These are phyloP conservation scores for Harrya chromipes DNA, from an alignment of 768 basidiomycete genomes.

Conservation along the genomic window DNA sequence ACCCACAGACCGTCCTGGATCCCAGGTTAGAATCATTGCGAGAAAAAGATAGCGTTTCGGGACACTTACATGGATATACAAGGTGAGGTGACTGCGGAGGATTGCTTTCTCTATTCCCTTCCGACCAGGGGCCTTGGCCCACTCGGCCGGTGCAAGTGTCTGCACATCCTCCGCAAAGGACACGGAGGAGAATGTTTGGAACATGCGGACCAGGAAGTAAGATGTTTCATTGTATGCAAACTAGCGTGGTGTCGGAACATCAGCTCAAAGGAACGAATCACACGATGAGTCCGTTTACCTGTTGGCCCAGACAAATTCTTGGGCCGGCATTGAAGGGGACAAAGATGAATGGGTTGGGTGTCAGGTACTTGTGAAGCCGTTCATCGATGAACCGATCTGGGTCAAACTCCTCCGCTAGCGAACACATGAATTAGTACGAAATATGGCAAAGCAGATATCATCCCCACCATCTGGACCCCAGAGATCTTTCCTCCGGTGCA, in stretches of 20 bases:
- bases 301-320: conserved; percentile 38
- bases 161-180: conserved; percentile 45
- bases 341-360: conserved; percentile 52
- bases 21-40: background rate
- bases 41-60: background rate
- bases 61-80: conserved; percentile 43
- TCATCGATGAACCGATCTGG: conserved; percentile 68
- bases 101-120: conserved; percentile 48
- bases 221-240: conserved; percentile 68
- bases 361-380: conserved; percentile 52
- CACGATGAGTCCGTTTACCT: conserved; percentile 23
- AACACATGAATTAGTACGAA: background rate
- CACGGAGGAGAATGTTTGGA: conserved; percentile 52
- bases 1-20: conserved; percentile 26
- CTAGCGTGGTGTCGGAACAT: conserved; percentile 28
- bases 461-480: conserved; percentile 53
- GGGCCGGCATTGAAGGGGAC: conserved; percentile 41
- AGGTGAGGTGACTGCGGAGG: conserved; percentile 50
- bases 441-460: no score
- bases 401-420: conserved; percentile 56
- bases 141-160: conserved; percentile 43
- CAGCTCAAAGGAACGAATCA: background rate
- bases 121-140: conserved; percentile 34
- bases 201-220: conserved; percentile 57
- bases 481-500: conserved; percentile 48